phyloP scores from a whole-genome alignment of 2,329 filamentous ascomycete genomes.

The Tolypocladium ophioglossoides region DNA sequence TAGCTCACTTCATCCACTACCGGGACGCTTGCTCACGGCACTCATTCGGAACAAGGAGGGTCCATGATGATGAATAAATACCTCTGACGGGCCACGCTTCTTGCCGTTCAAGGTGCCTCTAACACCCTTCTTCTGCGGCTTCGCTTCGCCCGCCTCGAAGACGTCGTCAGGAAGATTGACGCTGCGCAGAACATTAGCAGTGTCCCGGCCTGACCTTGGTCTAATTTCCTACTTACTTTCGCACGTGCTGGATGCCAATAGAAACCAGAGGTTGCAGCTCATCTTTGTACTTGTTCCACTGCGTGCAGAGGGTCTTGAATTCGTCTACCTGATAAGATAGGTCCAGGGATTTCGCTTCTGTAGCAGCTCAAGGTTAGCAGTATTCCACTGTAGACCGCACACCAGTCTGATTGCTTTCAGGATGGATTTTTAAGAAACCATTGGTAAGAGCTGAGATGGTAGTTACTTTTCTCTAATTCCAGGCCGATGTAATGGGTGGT shows the following conservation, averaged over 20 bases:
- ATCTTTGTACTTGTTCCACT: constrained; percentile 64
- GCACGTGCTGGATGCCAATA: constrained; percentile 71
- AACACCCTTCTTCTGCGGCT: constrained; percentile 48
- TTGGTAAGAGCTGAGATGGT: background rate
- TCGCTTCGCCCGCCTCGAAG: constrained; percentile 69
- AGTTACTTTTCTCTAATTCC: constrained; percentile 63
- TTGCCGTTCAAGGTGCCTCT: constrained; percentile 30
- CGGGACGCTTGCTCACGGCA: background rate
- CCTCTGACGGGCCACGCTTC: constrained; percentile 39
- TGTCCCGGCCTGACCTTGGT: background rate
- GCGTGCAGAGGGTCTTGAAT: constrained; percentile 74
- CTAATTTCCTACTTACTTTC: constrained; percentile 53
- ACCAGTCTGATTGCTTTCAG: background rate
- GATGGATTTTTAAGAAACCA: background rate
- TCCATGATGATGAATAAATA: constrained; percentile 18
- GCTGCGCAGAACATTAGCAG: constrained; percentile 34
- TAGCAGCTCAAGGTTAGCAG: constrained; percentile 16
- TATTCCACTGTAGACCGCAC: background rate
- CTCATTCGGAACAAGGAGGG: constrained; percentile 1
- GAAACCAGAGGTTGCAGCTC: constrained; percentile 53
- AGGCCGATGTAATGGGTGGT: constrained; percentile 93
- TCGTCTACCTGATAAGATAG: constrained; percentile 73
- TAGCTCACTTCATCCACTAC: constrained; percentile 11
- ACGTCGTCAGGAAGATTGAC: constrained; percentile 84
- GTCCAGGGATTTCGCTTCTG: constrained; percentile 61